Conservation (phyloP, 768 basidiomycete genomes). For the Royoungia palumana region DNA sequence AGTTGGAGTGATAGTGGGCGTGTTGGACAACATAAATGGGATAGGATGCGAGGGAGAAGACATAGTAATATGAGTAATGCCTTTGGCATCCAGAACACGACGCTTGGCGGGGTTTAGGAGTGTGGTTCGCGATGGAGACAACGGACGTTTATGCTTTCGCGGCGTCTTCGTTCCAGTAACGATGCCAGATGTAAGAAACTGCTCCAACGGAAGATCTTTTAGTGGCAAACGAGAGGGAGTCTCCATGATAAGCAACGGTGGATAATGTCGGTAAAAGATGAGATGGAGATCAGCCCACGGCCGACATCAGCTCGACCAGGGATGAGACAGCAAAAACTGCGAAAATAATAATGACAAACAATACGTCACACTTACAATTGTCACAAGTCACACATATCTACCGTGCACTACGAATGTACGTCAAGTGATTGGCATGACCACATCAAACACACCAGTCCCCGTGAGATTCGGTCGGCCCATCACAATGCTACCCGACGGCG, state of each 20-base stretch:
- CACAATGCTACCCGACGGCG: slow-evolving; percentile 90
- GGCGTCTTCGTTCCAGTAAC: slow-evolving; percentile 18
- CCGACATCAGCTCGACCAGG: slow-evolving; percentile 22
- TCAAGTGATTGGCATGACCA: slow-evolving; percentile 52
- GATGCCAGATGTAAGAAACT: slow-evolving; percentile 41
- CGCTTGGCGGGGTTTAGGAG: slow-evolving; percentile 66
- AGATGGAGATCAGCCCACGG: slow-evolving; percentile 23
- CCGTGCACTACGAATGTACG: no score
- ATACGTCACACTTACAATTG: slow-evolving; percentile 3
- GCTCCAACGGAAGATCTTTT: slow-evolving; percentile 56
- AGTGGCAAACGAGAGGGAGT: slow-evolving; percentile 46
- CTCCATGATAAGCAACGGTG: slow-evolving; percentile 19
- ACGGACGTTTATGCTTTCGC: slow-evolving; percentile 54
- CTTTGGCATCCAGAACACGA: slow-evolving; percentile 58
- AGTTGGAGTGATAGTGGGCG: slow-evolving; percentile 26
- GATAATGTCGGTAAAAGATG: slow-evolving; percentile 2
- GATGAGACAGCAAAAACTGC: slow-evolving; percentile 14
- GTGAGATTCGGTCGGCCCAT: slow-evolving; percentile 80
- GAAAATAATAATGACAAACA: slow-evolving; percentile 27
- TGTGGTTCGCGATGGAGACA: slow-evolving; percentile 50
- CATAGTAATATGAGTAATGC: slow-evolving; percentile 28
- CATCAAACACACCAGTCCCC: slow-evolving; percentile 96
- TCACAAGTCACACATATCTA: slow-evolving; percentile 10
- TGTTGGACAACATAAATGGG: slow-evolving; percentile 31
- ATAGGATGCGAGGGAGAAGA: slow-evolving; percentile 14